A percentile compares a stretch with the other conserved stretches of the same genome.
Conservation (phyloP, 2,329 filamentous ascomycete genomes). For the Hymenoscyphus albidus region DNA sequence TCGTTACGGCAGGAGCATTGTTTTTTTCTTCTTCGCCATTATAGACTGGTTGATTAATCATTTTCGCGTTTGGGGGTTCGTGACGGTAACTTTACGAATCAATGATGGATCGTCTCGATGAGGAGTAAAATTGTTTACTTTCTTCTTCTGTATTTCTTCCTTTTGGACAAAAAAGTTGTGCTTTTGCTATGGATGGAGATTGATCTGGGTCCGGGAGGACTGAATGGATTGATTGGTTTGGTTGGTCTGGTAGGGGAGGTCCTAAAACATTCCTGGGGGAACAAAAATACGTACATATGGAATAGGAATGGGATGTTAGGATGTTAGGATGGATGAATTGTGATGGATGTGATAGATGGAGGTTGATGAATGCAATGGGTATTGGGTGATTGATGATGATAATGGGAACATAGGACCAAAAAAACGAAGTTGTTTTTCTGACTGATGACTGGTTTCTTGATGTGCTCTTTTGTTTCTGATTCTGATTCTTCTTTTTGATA, state of each 20-base stretch:
- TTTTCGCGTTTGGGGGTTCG: neutral
- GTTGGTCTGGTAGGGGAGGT: too few species aligned
- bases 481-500: too few species aligned
- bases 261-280: neutral
- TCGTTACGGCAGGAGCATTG: slow-evolving; percentile 4
- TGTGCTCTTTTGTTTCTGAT: too few species aligned
- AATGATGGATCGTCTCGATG: neutral
- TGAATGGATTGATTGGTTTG: neutral
- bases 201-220: neutral
- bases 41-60: slow-evolving; percentile 22
- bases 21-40: slow-evolving; percentile 19
- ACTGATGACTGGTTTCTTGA: too few species aligned
- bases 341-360: too few species aligned
- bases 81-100: neutral
- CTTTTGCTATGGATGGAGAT: neutral
- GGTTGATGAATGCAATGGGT: too few species aligned
- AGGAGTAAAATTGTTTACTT: neutral
- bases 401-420: too few species aligned
- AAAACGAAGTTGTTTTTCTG: too few species aligned
- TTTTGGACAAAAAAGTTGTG: slow-evolving; percentile 4
- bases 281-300: too few species aligned
- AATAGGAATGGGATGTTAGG: too few species aligned
- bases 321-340: too few species aligned
- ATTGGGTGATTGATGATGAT: too few species aligned
- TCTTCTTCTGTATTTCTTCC: neutral